Evolutionary conservation across 495 filamentous ascomycete genomes (phyloP).

Genomic region (Filosporella fistucella): DNA sequence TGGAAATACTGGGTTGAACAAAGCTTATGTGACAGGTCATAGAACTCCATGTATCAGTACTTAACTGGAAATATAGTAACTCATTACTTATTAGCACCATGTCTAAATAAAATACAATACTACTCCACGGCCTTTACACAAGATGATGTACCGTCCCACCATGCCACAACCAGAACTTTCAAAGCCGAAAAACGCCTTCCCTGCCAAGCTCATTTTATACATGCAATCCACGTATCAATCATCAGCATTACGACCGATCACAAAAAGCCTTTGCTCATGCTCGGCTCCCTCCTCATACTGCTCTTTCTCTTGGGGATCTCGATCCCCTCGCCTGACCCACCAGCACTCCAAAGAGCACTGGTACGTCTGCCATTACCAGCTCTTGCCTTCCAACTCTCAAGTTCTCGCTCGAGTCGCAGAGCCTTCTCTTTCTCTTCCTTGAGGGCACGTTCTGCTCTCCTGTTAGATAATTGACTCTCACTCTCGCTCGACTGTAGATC

Average conservation of each 20-base stretch:
- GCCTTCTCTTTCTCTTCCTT: constrained; percentile 84
- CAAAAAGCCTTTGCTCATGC: constrained; percentile 53
- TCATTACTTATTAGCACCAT: too few species aligned
- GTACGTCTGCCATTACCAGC: constrained; percentile 25
- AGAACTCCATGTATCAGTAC: too few species aligned
- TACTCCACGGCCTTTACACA: too few species aligned
- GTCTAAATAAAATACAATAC: too few species aligned
- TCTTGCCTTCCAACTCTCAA: constrained; percentile 78
- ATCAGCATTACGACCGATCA: constrained; percentile 20
- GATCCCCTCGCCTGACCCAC: constrained; percentile 25
- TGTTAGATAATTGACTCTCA: constrained; percentile 69
- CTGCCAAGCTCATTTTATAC: background rate
- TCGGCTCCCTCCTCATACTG: constrained; percentile 46
- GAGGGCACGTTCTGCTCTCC: constrained; percentile 84
- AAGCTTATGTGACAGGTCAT: too few species aligned
- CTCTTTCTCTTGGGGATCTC: constrained; percentile 50
- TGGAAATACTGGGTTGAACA: too few species aligned
- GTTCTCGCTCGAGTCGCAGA: constrained; percentile 77
- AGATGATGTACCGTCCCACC: too few species aligned
- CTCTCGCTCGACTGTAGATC: constrained; percentile 86
- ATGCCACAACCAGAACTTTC: too few species aligned
- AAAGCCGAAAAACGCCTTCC: too few species aligned
- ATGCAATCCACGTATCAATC: background rate
- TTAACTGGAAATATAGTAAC: too few species aligned
- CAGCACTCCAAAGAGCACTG: constrained; percentile 27